Percentiles rank a stretch among this genome's conserved stretches.
Conservation (phyloP, 108 stramenopile species). For the Skeletonema potamos region DNA sequence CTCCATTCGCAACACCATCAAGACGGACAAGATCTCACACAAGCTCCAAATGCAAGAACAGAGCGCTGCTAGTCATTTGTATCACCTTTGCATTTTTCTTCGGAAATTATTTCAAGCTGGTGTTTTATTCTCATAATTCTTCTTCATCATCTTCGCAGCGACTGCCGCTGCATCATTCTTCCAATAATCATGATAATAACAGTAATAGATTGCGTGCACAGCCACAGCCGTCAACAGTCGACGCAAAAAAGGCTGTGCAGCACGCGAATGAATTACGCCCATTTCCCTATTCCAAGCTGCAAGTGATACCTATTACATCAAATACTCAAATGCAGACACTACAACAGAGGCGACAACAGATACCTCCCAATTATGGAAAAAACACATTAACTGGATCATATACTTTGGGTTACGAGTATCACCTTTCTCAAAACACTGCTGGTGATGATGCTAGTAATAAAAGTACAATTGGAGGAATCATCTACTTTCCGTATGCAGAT, state of each 20-base stretch:
- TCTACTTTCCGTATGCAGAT: conserved; percentile 24
- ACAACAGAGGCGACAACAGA: background rate
- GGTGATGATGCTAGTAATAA: background rate
- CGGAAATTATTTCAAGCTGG: background rate
- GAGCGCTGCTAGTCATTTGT: background rate
- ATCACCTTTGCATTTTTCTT: background rate
- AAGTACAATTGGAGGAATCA: conserved; percentile 6
- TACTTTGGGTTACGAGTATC: conserved; percentile 9
- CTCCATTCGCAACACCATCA: background rate
- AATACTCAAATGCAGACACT: background rate
- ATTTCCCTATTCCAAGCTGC: conserved; percentile 6
- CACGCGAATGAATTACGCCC: background rate
- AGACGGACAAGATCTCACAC: background rate
- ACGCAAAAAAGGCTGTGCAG: background rate
- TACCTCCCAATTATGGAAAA: conserved; percentile 4
- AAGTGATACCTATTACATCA: background rate
- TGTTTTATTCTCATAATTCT: background rate
- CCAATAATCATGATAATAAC: background rate
- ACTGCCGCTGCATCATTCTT: background rate
- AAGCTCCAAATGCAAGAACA: background rate
- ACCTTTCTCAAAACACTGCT: background rate
- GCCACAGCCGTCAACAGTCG: background rate
- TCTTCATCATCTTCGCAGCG: background rate
- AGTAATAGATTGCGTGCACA: background rate
- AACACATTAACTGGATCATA: conserved; percentile 12